Evolutionary conservation across 2,329 filamentous ascomycete species (phyloP), one percentile per base, ranked within the genome.

Genomic region (Ramularia endophylla): DNA sequence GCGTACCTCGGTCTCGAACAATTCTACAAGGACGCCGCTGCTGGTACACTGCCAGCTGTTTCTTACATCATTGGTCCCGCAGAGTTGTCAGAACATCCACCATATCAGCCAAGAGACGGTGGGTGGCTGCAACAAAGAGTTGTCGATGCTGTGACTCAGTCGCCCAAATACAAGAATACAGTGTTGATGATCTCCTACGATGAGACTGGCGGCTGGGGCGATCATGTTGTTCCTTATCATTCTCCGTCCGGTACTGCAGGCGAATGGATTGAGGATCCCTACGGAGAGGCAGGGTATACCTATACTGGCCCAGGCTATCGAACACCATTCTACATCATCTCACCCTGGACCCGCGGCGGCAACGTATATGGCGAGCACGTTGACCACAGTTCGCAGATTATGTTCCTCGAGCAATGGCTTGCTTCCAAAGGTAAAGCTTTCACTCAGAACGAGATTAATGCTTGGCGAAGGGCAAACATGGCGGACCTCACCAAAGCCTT

Each of bases 381-480:
- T 4, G 74, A 77, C 50, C 74, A 77, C 55, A 75, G 67, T 47
- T 77, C 73, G 0, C 73, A 77, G 43, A 72, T 76, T 19, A 57
- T 73, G 30, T 77, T 77, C 48, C 53, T 77, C 1, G 74, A 77
- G 54, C 57, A 70, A 50, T 74, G 71, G 71, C 58, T 73, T 11
- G 58, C 55, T 4, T 64, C 68, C 3, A 67, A 67, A 20, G 69
- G 69, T 7, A 61, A 67, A 46, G 61, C 65, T 20, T 58, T 71
- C 29, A 57, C 54, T n/a, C 68, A 67, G 0, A 47, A 60, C 8
- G 58, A 71, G 44, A 70, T 73, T 60, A 64, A 66, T 0, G 52
- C 61, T 5, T 74, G 71, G 70, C 61, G 70, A 22, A 62, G 70
- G 3, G 47, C 59, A 4, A 68, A 73, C 47, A 70, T 72, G 69